These are phyloP conservation scores for Sextonia rubra DNA, from an alignment of 164 flowering plant genomes.

Conservation along the genomic window DNA sequence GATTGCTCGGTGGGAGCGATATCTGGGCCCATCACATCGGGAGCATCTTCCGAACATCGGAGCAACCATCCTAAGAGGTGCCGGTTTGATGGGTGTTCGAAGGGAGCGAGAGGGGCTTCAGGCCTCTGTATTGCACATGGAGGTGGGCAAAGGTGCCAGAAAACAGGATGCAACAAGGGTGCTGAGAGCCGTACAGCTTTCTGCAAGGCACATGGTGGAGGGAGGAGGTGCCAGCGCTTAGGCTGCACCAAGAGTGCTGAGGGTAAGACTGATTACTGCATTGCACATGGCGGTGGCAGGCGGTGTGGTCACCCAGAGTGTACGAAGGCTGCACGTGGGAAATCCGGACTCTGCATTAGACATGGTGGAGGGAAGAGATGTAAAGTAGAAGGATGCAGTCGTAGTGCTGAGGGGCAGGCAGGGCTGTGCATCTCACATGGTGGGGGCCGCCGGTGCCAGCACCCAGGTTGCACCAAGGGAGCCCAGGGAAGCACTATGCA, in stretches of 20 bases:
- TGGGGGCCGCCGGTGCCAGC: conserved; percentile 77
- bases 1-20: conserved; percentile 34
- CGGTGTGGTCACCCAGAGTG: conserved; percentile 62
- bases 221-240: conserved; percentile 63
- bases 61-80: conserved; percentile 52
- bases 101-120: conserved; percentile 88
- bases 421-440: conserved; percentile 96
- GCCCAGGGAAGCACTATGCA: conserved; percentile 79
- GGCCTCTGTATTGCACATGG: conserved; percentile 97
- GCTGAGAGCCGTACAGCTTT: conserved; percentile 92
- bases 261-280: conserved; percentile 78
- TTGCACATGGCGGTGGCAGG: conserved; percentile 74
- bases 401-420: conserved; percentile 90
- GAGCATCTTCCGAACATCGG: conserved; percentile 35
- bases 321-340: conserved; percentile 81
- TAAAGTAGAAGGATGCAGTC: conserved; percentile 62
- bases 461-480: conserved; percentile 58
- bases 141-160: conserved; percentile 93
- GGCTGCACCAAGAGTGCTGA: conserved; percentile 97
- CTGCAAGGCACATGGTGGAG: conserved; percentile 96
- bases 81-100: conserved; percentile 58
- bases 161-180: conserved; percentile 80
- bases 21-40: conserved; percentile 37
- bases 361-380: conserved; percentile 98
- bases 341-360: conserved; percentile 79